Evolutionary conservation across 2,329 filamentous ascomycete genomes (phyloP).

Genomic region (Arachnomyces sp.): DNA sequence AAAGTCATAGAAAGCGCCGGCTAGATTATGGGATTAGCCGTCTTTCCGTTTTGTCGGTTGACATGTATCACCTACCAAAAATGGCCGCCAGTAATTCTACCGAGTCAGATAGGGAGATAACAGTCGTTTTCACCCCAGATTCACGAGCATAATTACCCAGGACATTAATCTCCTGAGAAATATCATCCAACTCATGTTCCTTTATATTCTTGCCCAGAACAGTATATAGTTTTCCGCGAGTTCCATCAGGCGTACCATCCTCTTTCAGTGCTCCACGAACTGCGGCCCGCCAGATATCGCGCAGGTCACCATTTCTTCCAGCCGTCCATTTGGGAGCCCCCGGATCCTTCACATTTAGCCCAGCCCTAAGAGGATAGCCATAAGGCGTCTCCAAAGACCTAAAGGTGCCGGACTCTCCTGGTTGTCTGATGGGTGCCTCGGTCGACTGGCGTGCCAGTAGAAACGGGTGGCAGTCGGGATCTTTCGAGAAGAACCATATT

Average conservation of each 20-base stretch:
- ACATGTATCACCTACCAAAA: constrained; percentile 49
- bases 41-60: not conserved
- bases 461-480: constrained; percentile 87
- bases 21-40: constrained; percentile 32
- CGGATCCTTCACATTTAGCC: constrained; percentile 73
- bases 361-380: constrained; percentile 69
- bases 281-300: constrained; percentile 80
- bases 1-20: constrained; percentile 81
- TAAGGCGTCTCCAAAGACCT: constrained; percentile 78
- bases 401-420: constrained; percentile 78
- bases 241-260: constrained; percentile 53
- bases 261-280: constrained; percentile 57
- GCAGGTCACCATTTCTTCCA: constrained; percentile 79
- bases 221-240: constrained; percentile 65
- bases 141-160: constrained; percentile 69
- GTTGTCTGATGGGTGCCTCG: constrained; percentile 69
- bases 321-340: constrained; percentile 73
- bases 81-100: constrained; percentile 75
- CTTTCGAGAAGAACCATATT: constrained; percentile 61
- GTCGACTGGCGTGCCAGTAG: constrained; percentile 78
- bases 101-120: constrained; percentile 88
- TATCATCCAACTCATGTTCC: constrained; percentile 63
- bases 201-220: constrained; percentile 67
- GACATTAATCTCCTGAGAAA: constrained; percentile 80
- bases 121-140: constrained; percentile 64